Base-by-base conservation (phyloP, 2,329 filamentous ascomycete species). In the Pleoardoris graminearum region DNA sequence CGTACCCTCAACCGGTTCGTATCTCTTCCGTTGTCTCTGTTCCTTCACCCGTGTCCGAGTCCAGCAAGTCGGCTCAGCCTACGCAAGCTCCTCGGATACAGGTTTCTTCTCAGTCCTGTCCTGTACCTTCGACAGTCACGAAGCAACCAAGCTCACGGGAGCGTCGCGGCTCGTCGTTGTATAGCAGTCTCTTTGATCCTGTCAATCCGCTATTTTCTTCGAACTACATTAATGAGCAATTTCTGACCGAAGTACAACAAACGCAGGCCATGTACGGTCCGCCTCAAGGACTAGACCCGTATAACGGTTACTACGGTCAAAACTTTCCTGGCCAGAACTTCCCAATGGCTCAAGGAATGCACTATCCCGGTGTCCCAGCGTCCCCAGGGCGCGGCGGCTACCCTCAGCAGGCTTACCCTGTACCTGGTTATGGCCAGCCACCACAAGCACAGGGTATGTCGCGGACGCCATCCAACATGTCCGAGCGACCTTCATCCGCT, bases 181-280 rank as follows among this genome's bases (percentile, higher is more conserved):
- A 27, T 7, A 25, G 23, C 50, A 61, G 58, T 62, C 67, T 65
- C 50, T 50, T 66, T 58, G 48, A 59, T 53, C 38, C 58, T 53
- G 41, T 67, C 54, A 64, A 74, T 51, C 70, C 83, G 69, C 83
- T 90, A 75, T 75, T 91, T 53, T 86, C 86, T 54, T 83, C 85
- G 67, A 86, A 79, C 69, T 84, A 84, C 67, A 81, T 85, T 61
- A 90, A 87, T 81, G 87, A 92, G 73, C 81, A 83, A 60, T 81
- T 82, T 84, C 88, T 92, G 80, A 91, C 84, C 68, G 60, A 72
- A 50, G 75, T 81, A 64, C 83, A 82, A 76, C 77, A 82, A 70
- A 37, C 33, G 30, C 88, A 93, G 86, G 81, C 77, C 58, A 85
- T 81, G 71, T 78, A 76, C 55, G 79, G 77, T 50, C 88, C 79